Evolutionary conservation across 1,284 basidiomycete species (phyloP), one percentile per base, ranked within the genome.

Genomic region (Phenoliferia sp.): DNA sequence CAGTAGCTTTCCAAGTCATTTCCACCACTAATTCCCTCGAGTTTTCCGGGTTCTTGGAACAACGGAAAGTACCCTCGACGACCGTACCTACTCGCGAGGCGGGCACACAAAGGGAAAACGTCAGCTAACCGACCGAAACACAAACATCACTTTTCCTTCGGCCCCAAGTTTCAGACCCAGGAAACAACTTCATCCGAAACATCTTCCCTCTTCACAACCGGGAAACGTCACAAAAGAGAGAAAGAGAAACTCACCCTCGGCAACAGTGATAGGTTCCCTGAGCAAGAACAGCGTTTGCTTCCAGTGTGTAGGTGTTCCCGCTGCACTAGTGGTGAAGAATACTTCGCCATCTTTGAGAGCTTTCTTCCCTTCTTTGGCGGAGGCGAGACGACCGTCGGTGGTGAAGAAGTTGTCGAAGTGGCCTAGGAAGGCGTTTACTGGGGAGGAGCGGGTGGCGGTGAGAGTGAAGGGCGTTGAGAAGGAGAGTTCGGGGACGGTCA

Each of bases 321-420:
- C 69, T 5, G 95, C 93, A 0, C 93, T 92, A 0, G 95, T 99
- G 70, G 92, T 95, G 79, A 98, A 98, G 78, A 89, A 90, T 10
- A 87, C 86, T 35, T 87, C 81, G 22, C 85, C 84, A 35, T 83
- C 82, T 31, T 62, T 68, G 29, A 62, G 55, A 32, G 50, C 44
- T 22, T n/a, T 31, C 7, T 31, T 19, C 3, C 58, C 26, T 29
- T 35, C 39, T 64, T 61, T 17, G 29, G 59, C 59, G 3, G 31
- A 34, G 3, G 44, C 44, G 56, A 58, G 56, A 19, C 32, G 6
- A 12, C 86, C 85, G 39, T 83, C 82, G 3, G 83, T 79, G 1
- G 87, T 87, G 83, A 97, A 96, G 83, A 93, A 95, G 0, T 88
- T 89, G 80, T 97, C 94, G 76, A 97, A 97, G 81, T 94, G 94